phyloP scores from a whole-genome alignment of 768 basidiomycete genomes.

The Leccinum ochraceum region DNA sequence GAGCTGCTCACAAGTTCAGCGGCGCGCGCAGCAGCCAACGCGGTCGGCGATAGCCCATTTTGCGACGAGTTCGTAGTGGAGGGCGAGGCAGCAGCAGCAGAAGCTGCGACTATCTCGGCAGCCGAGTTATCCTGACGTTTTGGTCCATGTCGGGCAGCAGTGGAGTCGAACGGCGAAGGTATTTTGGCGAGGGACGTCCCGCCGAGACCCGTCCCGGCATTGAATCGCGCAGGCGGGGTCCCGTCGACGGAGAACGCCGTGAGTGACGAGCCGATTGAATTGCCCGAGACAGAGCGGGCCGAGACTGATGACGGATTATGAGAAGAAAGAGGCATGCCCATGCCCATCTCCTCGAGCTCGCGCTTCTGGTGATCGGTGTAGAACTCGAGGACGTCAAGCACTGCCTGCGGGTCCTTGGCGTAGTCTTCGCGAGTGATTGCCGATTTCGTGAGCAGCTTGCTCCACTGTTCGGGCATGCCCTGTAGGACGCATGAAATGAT shows the following conservation, averaged over 20 bases:
- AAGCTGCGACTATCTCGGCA: conserved; percentile 22
- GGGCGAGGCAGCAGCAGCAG: not conserved
- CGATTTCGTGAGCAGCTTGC: conserved; percentile 92
- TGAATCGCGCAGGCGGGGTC: conserved; percentile 74
- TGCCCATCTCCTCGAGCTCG: conserved; percentile 71
- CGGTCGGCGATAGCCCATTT: conserved; percentile 43
- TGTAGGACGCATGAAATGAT: conserved; percentile 30
- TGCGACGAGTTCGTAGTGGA: conserved; percentile 16
- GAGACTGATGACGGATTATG: conserved; percentile 36
- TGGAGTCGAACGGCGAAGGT: conserved; percentile 33
- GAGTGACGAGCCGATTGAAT: conserved; percentile 32
- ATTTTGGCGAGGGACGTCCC: conserved; percentile 56
- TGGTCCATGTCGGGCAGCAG: conserved; percentile 34
- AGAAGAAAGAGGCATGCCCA: conserved; percentile 24
- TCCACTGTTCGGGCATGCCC: conserved; percentile 99
- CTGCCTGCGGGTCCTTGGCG: conserved; percentile 94
- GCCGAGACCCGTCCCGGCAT: conserved; percentile 89
- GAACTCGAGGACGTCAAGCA: conserved; percentile 96
- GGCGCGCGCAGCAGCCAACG: conserved; percentile 55
- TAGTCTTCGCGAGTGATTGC: conserved; percentile 99
- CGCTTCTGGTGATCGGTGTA: conserved; percentile 98
- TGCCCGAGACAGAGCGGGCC: conserved; percentile 21
- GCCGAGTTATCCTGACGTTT: conserved; percentile 52
- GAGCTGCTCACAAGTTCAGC: conserved; percentile 64
- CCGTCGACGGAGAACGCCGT: conserved; percentile 36